Conservation (phyloP, 805 yeast genomes). For the Starmerella tilneyi region DNA sequence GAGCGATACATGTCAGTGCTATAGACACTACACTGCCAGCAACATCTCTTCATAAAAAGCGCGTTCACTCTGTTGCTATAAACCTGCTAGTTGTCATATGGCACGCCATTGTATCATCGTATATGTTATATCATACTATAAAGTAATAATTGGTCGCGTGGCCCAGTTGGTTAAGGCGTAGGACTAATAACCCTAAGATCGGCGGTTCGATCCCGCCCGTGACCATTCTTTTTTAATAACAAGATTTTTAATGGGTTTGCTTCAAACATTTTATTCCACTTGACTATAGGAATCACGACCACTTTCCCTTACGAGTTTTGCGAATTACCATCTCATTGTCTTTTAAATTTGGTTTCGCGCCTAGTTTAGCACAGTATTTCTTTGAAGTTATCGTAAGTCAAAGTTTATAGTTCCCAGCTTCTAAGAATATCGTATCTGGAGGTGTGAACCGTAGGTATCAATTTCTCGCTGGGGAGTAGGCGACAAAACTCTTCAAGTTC, state of each 20-base stretch:
- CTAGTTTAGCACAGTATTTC: not conserved
- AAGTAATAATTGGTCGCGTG: conserved; percentile 38
- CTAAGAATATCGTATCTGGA: conserved; percentile 19
- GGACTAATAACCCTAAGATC: conserved; percentile 48
- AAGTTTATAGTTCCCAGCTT: conserved; percentile 16
- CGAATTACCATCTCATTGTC: too few species aligned
- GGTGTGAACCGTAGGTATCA: conserved; percentile 67
- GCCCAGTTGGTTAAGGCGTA: conserved; percentile 55
- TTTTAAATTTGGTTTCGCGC: too few species aligned
- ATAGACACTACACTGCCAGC: too few species aligned
- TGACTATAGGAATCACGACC: not conserved
- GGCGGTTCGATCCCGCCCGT: conserved; percentile 39
- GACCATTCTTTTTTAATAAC: conserved; percentile 27
- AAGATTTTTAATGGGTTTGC: too few species aligned
- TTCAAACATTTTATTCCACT: not conserved
- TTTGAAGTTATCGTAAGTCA: not conserved
- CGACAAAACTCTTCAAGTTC: conserved; percentile 63
- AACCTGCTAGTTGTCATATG: too few species aligned
- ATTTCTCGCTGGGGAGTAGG: conserved; percentile 39
- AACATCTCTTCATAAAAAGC: too few species aligned
- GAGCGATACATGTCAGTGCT: too few species aligned
- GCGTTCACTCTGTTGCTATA: too few species aligned
- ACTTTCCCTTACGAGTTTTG: too few species aligned
- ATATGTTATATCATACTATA: not conserved
- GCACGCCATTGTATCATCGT: not conserved